Evolutionary conservation across 2,329 filamentous ascomycete species (phyloP).

Genomic region (Knufia fluminis): DNA sequence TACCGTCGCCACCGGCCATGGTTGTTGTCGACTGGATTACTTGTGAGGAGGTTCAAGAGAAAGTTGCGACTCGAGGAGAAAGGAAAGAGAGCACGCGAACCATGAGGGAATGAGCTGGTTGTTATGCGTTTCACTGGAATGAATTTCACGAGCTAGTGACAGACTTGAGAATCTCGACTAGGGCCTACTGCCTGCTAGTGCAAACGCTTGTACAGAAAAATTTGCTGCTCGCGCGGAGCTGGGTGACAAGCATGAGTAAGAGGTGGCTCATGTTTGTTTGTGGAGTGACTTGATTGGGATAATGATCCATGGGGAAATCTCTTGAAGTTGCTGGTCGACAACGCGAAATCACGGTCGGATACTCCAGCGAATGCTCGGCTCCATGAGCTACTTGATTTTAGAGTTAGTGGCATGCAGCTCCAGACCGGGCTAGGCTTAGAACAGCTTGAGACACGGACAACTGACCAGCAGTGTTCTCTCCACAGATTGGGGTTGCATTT

Average conservation of each 20-base stretch:
- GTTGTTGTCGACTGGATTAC: not conserved
- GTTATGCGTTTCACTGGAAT: slow-evolving; percentile 9
- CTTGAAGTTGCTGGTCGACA: not conserved
- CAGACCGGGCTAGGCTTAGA: not conserved
- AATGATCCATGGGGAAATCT: not conserved
- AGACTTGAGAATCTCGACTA: not conserved
- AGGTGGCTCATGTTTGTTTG: not conserved
- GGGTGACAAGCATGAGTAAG: not conserved
- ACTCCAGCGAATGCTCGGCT: not conserved
- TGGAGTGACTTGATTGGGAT: not conserved
- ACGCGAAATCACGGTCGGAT: not conserved
- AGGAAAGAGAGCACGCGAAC: not conserved
- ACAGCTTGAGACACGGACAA: not conserved
- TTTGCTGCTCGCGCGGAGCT: slow-evolving; percentile 20
- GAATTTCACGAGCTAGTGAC: not conserved
- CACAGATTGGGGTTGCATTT: not conserved
- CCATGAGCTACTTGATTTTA: not conserved
- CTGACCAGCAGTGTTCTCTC: slow-evolving; percentile 1
- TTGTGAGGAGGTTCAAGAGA: not conserved
- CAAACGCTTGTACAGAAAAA: slow-evolving; percentile 8
- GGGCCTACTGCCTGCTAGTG: not conserved
- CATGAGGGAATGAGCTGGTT: slow-evolving; percentile 6
- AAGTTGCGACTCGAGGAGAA: not conserved
- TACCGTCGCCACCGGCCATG: slow-evolving; percentile 6
- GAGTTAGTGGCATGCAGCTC: not conserved